These are phyloP conservation scores for Basipetospora chlamydospora DNA, from an alignment of 2,329 filamentous ascomycete genomes.

Conservation along the genomic window DNA sequence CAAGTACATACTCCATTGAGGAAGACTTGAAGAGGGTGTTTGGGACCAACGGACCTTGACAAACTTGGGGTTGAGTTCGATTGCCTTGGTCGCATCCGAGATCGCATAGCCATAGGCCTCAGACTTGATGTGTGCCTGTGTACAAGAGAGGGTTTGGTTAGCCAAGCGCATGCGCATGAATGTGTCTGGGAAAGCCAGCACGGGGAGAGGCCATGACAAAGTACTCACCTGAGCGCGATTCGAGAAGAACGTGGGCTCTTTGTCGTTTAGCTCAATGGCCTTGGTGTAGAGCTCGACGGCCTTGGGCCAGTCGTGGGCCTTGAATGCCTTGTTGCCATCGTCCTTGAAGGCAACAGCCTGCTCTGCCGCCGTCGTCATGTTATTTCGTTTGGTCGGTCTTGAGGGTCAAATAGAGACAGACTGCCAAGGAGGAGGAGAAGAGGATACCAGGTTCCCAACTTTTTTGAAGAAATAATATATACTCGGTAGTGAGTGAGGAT, in stretches of 20 bases:
- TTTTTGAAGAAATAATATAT: no score
- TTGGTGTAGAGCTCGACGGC: slow-evolving; percentile 76
- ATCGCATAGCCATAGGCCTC: slow-evolving; percentile 92
- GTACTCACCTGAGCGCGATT: slow-evolving; percentile 91
- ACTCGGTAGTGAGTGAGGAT: no score
- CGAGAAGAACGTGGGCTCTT: slow-evolving; percentile 80
- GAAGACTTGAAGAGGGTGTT: no score
- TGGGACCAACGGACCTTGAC: slow-evolving; percentile 52
- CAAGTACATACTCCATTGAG: no score
- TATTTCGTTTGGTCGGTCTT: no score
- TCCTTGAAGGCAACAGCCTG: slow-evolving; percentile 78
- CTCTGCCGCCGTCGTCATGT: slow-evolving; percentile 34
- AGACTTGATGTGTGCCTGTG: slow-evolving; percentile 84
- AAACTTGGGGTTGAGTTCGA: slow-evolving; percentile 77
- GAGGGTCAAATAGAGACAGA: neutral
- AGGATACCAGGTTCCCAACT: no score
- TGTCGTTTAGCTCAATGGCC: slow-evolving; percentile 71
- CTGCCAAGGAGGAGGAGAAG: no score
- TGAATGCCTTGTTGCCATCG: slow-evolving; percentile 88
- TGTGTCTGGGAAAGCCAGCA: neutral
- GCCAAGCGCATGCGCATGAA: slow-evolving; percentile 6
- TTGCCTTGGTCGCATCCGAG: slow-evolving; percentile 75
- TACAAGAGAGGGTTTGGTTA: no score
- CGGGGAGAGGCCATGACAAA: neutral
- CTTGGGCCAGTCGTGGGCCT: slow-evolving; percentile 67